These are phyloP conservation scores for Globisporangium radiosum DNA, from an alignment of 352 stramenopile species.

Conservation along the genomic window DNA sequence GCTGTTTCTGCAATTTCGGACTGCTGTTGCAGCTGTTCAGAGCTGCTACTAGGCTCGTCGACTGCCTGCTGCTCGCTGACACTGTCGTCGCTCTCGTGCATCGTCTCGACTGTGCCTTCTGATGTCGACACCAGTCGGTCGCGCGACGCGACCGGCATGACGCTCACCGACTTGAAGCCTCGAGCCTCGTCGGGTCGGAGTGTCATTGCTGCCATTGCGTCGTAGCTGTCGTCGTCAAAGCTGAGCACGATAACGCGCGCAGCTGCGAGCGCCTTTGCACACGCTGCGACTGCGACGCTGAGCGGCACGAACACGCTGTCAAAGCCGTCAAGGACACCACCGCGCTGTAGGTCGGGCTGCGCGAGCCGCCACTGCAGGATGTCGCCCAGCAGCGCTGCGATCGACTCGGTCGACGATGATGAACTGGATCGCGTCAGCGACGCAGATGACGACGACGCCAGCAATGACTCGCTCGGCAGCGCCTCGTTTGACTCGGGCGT, in stretches of 20 bases:
- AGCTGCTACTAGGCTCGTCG: background rate
- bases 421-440: no score
- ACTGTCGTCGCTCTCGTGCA: conserved; percentile 3
- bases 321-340: conserved; percentile 72
- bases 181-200: conserved; percentile 10
- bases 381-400: conserved; percentile 21
- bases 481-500: conserved; percentile 14
- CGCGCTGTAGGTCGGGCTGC: conserved; percentile 52
- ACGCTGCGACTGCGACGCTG: conserved; percentile 31
- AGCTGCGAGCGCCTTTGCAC: conserved; percentile 24
- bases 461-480: background rate
- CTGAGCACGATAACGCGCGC: conserved; percentile 51
- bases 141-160: conserved; percentile 6
- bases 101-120: conserved; percentile 4
- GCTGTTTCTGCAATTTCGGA: background rate
- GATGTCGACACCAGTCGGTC: conserved; percentile 1
- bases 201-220: conserved; percentile 22
- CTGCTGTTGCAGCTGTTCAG: background rate
- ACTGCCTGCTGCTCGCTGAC: background rate
- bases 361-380: conserved; percentile 60
- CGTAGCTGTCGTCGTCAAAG: conserved; percentile 71
- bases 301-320: conserved; percentile 45
- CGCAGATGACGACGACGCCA: no score
- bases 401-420: background rate
- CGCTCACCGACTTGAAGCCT: conserved; percentile 1